phyloP scores from a whole-genome alignment of 192 early-diverging fungal species.

The Podila epicladia region DNA sequence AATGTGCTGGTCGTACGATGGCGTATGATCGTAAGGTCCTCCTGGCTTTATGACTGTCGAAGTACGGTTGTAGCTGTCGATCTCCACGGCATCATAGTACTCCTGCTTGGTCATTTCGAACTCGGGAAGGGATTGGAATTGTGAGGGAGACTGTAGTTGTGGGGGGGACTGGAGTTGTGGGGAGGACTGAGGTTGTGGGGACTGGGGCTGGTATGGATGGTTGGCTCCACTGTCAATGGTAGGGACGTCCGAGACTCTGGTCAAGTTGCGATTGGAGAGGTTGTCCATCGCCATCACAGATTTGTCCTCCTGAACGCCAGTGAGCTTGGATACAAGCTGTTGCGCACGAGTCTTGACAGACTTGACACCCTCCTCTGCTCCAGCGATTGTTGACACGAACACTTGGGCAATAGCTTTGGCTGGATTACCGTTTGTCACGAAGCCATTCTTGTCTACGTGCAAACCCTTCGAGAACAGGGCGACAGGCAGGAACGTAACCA shows the following conservation, averaged over 20 bases:
- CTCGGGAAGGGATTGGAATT: not conserved
- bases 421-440: constrained; percentile 23
- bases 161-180: not conserved
- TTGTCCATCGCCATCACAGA: not conserved
- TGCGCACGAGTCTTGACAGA: too few species aligned
- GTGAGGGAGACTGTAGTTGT: not conserved
- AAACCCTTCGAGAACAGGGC: constrained; percentile 42
- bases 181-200: not conserved
- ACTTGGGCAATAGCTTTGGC: not conserved
- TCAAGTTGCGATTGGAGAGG: not conserved
- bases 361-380: not conserved
- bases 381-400: not conserved
- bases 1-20: not conserved
- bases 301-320: not conserved
- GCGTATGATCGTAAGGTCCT: not conserved
- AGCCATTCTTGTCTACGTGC: constrained; percentile 27
- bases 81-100: not conserved
- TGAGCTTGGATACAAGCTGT: too few species aligned
- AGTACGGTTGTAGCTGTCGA: not conserved
- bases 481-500: constrained; percentile 63
- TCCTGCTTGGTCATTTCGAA: not conserved
- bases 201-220: not conserved
- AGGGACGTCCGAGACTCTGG: not conserved
- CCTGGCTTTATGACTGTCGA: not conserved
- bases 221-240: not conserved